Evolutionary conservation across 2,329 filamentous ascomycete species (phyloP).

Genomic region (Cercospora sp.): DNA sequence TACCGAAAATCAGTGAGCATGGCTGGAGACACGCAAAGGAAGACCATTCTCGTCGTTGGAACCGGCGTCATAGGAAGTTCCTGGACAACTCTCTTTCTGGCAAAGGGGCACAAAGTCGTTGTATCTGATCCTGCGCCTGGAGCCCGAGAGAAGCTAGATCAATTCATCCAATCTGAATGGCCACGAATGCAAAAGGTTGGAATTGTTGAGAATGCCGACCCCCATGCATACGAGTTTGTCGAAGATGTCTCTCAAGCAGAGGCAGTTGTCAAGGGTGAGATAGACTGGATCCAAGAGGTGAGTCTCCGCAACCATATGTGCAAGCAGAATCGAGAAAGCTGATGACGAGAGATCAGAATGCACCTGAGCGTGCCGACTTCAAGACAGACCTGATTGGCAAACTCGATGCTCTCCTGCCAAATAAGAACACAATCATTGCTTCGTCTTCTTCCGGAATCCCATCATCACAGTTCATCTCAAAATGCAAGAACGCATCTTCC

Average conservation of each 20-base stretch:
- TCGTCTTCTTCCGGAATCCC: conserved; percentile 23
- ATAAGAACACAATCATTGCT: conserved; percentile 42
- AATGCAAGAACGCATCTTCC: conserved; percentile 34
- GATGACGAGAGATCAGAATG: conserved; percentile 13
- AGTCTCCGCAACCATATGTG: conserved; percentile 32
- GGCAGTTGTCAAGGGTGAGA: neutral
- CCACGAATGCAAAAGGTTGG: conserved; percentile 27
- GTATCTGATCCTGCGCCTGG: conserved; percentile 46
- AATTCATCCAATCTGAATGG: conserved; percentile 31
- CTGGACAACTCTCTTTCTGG: conserved; percentile 47
- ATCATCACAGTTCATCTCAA: conserved; percentile 17
- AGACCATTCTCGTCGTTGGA: conserved; percentile 41
- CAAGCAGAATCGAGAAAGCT: conserved; percentile 31
- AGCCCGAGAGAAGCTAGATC: conserved; percentile 38
- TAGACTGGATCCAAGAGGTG: neutral
- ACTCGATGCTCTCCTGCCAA: conserved; percentile 38
- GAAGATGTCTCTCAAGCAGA: conserved; percentile 19
- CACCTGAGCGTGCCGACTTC: conserved; percentile 44
- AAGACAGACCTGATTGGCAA: conserved; percentile 43
- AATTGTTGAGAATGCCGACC: conserved; percentile 17
- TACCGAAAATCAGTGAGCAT: neutral
- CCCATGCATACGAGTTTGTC: conserved; percentile 29
- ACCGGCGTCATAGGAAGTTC: conserved; percentile 45
- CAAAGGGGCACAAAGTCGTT: conserved; percentile 44
- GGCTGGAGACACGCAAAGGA: conserved; percentile 12